Evolutionary conservation across 768 basidiomycete genomes (phyloP).

Genomic region (Thelephora aurantiotincta): DNA sequence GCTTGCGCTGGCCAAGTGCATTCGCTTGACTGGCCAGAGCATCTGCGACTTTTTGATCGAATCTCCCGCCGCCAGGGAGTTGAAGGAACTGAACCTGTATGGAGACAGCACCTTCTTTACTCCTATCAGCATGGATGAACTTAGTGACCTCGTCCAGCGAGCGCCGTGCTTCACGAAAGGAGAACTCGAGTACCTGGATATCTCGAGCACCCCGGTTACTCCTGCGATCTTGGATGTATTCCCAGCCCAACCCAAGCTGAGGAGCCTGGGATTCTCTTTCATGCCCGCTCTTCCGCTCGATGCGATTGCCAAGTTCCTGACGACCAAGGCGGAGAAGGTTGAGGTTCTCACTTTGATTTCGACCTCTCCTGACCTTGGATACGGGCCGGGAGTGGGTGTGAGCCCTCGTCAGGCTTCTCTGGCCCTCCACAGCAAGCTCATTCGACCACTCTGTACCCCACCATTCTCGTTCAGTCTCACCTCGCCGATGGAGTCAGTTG

Average conservation of each 20-base stretch:
- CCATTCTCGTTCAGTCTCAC: conserved; percentile 56
- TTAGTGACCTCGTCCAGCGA: conserved; percentile 46
- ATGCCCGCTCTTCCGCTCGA: conserved; percentile 58
- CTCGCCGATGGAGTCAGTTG: conserved; percentile 15
- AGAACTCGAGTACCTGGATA: conserved; percentile 72
- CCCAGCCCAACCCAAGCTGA: conserved; percentile 54
- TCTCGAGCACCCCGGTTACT: conserved; percentile 74
- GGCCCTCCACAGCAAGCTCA: conserved; percentile 60
- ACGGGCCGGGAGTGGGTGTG: conserved; percentile 27
- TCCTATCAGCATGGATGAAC: conserved; percentile 51
- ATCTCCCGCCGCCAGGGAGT: conserved; percentile 43
- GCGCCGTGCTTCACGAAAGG: conserved; percentile 76
- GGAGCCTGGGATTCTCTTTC: conserved; percentile 84
- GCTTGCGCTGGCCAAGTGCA: conserved; percentile 77
- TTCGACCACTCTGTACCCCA: conserved; percentile 67
- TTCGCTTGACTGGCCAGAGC: conserved; percentile 66
- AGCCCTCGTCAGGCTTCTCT: conserved; percentile 57
- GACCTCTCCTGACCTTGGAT: conserved; percentile 65
- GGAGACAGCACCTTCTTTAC: conserved; percentile 77
- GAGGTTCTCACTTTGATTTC: conserved; percentile 77
- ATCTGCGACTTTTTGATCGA: conserved; percentile 60
- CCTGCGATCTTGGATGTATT: conserved; percentile 36
- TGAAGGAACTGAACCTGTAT: conserved; percentile 77
- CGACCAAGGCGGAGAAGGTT: conserved; percentile 52
- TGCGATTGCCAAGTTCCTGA: conserved; percentile 54